A percentile compares a stretch with the other conserved stretches of the same genome.
phyloP scores from a whole-genome alignment of 345 rosid species.

The Erucastrum elatum region DNA sequence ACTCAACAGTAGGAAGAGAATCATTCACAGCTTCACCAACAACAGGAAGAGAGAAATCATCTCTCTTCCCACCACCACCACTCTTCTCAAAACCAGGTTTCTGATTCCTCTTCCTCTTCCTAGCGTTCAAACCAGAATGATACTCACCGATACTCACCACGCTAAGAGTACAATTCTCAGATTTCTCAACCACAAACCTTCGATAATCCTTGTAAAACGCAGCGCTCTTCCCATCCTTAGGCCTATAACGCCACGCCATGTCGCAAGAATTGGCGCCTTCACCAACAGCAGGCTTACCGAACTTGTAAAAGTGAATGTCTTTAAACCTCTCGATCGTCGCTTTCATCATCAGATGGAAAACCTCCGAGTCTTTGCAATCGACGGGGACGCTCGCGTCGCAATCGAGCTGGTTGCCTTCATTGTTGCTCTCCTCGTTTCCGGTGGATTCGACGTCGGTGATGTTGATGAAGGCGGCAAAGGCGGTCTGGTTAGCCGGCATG shows the following conservation, averaged over 20 bases:
- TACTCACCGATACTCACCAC: conserved; percentile 75
- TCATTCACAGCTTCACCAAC: conserved; percentile 82
- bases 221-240: conserved; percentile 89
- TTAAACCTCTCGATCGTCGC: conserved; percentile 72
- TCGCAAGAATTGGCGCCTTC: conserved; percentile 64
- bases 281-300: conserved; percentile 75
- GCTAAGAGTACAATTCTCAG: conserved; percentile 63
- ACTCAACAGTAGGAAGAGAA: conserved; percentile 63
- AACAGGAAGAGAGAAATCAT: conserved; percentile 49
- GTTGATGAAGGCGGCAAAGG: conserved; percentile 58
- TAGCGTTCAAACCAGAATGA: conserved; percentile 84
- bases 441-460: conserved; percentile 56
- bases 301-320: conserved; percentile 87
- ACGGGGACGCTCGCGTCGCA: conserved; percentile 59
- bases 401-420: conserved; percentile 23
- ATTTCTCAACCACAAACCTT: conserved; percentile 63
- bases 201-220: conserved; percentile 89
- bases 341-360: conserved; percentile 85
- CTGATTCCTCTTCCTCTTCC: conserved; percentile 83
- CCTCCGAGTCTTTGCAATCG: conserved; percentile 80
- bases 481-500: conserved; percentile 72
- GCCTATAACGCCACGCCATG: conserved; percentile 95
- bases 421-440: background rate
- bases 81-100: conserved; percentile 66
- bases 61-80: conserved; percentile 31